These are phyloP conservation scores for Calendula officinalis DNA, from an alignment of 129 eudicot species.

Conservation along the genomic window DNA sequence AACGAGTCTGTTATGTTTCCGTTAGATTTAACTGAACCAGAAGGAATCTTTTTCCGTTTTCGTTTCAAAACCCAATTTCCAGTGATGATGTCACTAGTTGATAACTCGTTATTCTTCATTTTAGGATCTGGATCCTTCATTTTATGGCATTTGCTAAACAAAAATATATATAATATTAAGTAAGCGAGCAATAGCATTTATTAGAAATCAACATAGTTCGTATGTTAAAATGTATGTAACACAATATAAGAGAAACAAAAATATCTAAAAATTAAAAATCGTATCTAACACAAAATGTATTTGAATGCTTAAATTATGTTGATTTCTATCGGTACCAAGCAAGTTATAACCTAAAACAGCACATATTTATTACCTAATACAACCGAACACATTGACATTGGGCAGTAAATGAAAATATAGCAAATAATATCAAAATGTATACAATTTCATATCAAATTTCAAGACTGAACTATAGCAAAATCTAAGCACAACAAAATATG, in stretches of 20 bases:
- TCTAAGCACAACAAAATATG: background rate
- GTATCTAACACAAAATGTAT: background rate
- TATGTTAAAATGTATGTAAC: background rate
- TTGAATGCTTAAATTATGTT: background rate
- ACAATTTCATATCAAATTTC: constrained; percentile 12
- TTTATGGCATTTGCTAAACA: constrained; percentile 14
- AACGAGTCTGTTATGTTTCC: constrained; percentile 35
- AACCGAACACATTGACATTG: constrained; percentile 10
- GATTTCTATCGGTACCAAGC: no score
- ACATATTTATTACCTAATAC: background rate
- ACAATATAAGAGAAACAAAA: background rate
- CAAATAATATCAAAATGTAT: background rate
- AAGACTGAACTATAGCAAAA: constrained; percentile 1
- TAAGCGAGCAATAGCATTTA: background rate
- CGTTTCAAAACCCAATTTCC: constrained; percentile 85
- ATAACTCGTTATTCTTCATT: constrained; percentile 64
- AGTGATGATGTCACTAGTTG: constrained; percentile 48
- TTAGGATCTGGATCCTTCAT: constrained; percentile 28
- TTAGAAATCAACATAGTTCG: background rate
- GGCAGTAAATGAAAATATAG: background rate
- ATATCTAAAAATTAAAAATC: background rate
- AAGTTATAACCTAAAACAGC: background rate
- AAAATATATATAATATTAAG: background rate
- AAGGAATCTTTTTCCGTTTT: constrained; percentile 59
- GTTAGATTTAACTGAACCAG: constrained; percentile 46